phyloP scores from a whole-genome alignment of 1,284 basidiomycete species.

The Boletellus sp. region DNA sequence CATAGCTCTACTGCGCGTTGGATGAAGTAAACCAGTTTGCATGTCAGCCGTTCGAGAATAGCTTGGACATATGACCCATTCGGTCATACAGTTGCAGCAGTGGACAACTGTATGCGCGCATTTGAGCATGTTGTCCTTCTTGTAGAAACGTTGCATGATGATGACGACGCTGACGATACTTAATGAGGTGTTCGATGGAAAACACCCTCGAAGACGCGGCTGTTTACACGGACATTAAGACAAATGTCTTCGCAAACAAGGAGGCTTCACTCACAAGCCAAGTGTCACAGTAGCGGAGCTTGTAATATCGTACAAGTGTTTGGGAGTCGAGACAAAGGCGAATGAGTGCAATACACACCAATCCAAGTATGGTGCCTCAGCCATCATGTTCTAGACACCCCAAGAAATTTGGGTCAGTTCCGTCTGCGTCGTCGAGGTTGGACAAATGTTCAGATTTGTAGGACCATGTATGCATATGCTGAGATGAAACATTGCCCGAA shows the following conservation, averaged over 20 bases:
- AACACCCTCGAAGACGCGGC: slow-evolving; percentile 67
- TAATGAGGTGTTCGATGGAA: slow-evolving; percentile 17
- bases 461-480: slow-evolving; percentile 50
- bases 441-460: slow-evolving; percentile 35
- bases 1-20: background rate
- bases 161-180: slow-evolving; percentile 4
- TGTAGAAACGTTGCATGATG: slow-evolving; percentile 28
- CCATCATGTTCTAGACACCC: background rate
- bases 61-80: slow-evolving; percentile 35
- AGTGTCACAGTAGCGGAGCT: slow-evolving; percentile 79
- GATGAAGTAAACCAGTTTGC: slow-evolving; percentile 16
- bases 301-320: slow-evolving; percentile 26
- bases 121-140: slow-evolving; percentile 69
- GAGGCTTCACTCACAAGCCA: slow-evolving; percentile 51
- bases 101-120: slow-evolving; percentile 34
- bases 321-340: slow-evolving; percentile 7
- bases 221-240: slow-evolving; percentile 37
- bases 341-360: slow-evolving; percentile 43
- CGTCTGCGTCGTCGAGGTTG: slow-evolving; percentile 43
- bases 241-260: slow-evolving; percentile 4
- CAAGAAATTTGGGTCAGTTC: no score
- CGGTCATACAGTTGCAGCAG: slow-evolving; percentile 5
- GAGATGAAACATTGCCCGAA: slow-evolving; percentile 12
- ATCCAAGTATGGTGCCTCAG: slow-evolving; percentile 75
- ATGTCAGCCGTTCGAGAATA: no score